These are phyloP conservation scores for Chlamydomonas schloesseri DNA, from an alignment of 139 green algal genomes.

Conservation along the genomic window DNA sequence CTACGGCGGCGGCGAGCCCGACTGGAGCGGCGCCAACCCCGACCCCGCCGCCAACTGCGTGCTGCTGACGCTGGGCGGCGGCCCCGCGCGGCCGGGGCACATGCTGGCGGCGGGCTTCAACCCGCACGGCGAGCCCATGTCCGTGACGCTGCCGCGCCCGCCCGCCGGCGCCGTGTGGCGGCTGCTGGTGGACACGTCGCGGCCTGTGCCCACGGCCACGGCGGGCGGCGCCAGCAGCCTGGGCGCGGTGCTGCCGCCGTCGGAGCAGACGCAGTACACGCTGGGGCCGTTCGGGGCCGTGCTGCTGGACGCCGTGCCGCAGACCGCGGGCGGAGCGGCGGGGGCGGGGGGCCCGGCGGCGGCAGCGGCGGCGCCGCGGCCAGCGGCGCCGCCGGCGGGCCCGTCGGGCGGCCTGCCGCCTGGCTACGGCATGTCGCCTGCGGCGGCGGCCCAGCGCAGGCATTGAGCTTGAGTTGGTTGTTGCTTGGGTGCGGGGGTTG, in stretches of 20 bases:
- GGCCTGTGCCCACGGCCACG: background rate
- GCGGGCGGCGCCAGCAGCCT: slow-evolving; percentile 7
- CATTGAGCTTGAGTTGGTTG: too few species aligned
- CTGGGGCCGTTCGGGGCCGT: background rate
- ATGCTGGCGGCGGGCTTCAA: slow-evolving; percentile 21
- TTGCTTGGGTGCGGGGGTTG: too few species aligned
- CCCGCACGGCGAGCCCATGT: background rate
- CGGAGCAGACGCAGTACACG: background rate
- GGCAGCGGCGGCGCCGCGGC: background rate
- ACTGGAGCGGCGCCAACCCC: slow-evolving; percentile 18
- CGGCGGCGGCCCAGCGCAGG: too few species aligned
- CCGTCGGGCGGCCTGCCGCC: too few species aligned
- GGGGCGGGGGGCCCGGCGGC: too few species aligned
- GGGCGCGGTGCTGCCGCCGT: background rate
- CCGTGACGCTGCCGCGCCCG: slow-evolving; percentile 4
- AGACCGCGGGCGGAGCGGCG: background rate
- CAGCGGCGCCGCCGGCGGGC: background rate
- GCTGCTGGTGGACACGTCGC: slow-evolving; percentile 20
- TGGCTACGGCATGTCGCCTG: too few species aligned
- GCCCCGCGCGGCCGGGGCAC: slow-evolving; percentile 9
- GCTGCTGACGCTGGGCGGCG: background rate
- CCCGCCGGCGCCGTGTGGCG: slow-evolving; percentile 20
- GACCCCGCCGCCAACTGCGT: slow-evolving; percentile 13
- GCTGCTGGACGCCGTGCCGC: slow-evolving; percentile 34
- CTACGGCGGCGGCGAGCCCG: slow-evolving; percentile 24